Conservation (phyloP, 2,329 filamentous ascomycete species). For the Colletotrichum musae region DNA sequence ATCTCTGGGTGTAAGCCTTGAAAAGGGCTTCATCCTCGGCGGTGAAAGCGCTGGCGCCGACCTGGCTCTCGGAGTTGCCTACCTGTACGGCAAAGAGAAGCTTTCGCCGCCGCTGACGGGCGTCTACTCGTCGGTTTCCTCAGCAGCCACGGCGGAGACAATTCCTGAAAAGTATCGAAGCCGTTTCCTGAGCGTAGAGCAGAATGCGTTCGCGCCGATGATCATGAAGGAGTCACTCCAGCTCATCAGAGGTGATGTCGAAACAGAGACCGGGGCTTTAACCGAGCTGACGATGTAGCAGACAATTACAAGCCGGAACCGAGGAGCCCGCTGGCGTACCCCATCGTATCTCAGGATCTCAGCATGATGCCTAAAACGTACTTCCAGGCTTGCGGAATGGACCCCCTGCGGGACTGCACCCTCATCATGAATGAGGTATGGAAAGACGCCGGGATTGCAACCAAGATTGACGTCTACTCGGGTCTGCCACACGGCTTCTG, state of each 20-base stretch:
- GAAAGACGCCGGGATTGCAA: constrained; percentile 46
- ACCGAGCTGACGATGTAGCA: constrained; percentile 30
- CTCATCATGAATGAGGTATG: constrained; percentile 49
- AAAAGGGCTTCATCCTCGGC: constrained; percentile 46
- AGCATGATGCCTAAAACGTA: constrained; percentile 49
- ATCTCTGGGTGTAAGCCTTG: constrained; percentile 45
- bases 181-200: constrained; percentile 47
- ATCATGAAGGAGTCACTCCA: constrained; percentile 43
- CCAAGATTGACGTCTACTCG: constrained; percentile 48
- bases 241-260: constrained; percentile 45
- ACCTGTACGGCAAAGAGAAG: constrained; percentile 43
- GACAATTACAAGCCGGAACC: constrained; percentile 47
- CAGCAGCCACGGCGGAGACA: constrained; percentile 42
- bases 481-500: constrained; percentile 51
- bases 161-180: constrained; percentile 49
- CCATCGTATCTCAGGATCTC: constrained; percentile 44
- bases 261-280: background rate
- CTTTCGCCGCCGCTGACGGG: constrained; percentile 46
- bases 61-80: constrained; percentile 45
- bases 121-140: constrained; percentile 45
- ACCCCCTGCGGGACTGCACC: constrained; percentile 48
- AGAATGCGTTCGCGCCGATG: constrained; percentile 46
- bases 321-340: constrained; percentile 46
- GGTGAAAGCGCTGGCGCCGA: constrained; percentile 50
- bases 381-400: constrained; percentile 50